phyloP scores from a whole-genome alignment of 129 eudicot species.

The Arctium lappa region DNA sequence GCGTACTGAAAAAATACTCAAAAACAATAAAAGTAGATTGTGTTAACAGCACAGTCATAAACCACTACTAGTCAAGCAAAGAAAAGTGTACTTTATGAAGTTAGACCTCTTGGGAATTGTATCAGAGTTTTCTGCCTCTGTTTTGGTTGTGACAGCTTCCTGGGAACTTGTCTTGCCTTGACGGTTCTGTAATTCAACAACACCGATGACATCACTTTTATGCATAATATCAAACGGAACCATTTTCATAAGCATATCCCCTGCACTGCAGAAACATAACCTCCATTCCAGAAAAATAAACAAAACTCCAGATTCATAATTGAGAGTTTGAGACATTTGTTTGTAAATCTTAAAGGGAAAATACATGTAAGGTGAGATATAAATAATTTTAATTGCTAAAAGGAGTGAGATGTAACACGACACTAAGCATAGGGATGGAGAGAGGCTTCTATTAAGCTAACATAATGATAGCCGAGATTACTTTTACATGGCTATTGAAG shows the following conservation, averaged over 20 bases:
- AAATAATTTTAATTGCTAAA: not conserved
- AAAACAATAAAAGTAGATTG: not conserved
- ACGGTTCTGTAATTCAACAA: conserved; percentile 63
- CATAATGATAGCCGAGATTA: not conserved
- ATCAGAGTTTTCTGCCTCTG: conserved; percentile 37
- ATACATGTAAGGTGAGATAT: not conserved
- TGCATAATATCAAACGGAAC: not conserved
- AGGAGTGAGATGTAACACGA: not conserved
- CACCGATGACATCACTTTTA: not conserved
- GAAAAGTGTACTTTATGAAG: not conserved
- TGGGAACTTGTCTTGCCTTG: conserved; percentile 64
- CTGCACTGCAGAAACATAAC: not conserved
- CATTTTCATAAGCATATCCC: not conserved
- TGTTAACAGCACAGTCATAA: not conserved
- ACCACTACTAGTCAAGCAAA: not conserved
- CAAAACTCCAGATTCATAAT: not conserved
- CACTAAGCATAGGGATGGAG: not conserved
- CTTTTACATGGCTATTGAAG: not conserved
- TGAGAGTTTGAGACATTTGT: not conserved
- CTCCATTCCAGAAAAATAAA: not conserved
- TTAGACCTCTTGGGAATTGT: conserved; percentile 41
- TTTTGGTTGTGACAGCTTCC: conserved; percentile 38
- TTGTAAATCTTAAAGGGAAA: not conserved
- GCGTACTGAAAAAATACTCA: conserved; percentile 36
- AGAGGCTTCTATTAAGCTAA: not conserved